Evolutionary conservation across 768 basidiomycete species (phyloP).

Genomic region (Boletus rubescentipes): DNA sequence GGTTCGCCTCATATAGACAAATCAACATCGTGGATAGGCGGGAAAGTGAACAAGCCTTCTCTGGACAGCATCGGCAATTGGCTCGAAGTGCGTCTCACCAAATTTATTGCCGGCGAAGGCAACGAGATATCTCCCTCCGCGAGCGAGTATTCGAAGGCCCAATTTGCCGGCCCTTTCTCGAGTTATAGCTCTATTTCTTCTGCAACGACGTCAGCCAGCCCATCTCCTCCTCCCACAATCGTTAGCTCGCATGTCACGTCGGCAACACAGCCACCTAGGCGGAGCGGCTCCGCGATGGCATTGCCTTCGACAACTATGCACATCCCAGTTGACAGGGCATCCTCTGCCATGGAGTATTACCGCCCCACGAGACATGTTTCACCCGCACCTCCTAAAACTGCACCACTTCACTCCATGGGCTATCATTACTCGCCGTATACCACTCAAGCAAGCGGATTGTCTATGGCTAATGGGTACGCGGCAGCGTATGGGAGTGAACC

Average conservation of each 20-base stretch:
- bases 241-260: constrained; percentile 37
- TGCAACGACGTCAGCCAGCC: constrained; percentile 65
- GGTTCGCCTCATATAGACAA: constrained; percentile 75
- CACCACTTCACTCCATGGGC: constrained; percentile 45
- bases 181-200: constrained; percentile 94
- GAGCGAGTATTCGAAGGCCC: constrained; percentile 33
- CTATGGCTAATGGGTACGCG: constrained; percentile 40
- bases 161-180: constrained; percentile 78
- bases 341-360: constrained; percentile 75
- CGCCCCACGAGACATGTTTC: constrained; percentile 50
- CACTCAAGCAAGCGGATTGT: constrained; percentile 21
- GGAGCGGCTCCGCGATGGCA: constrained; percentile 72
- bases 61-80: constrained; percentile 89
- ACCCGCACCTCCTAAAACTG: constrained; percentile 54
- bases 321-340: constrained; percentile 63
- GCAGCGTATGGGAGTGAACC: constrained; percentile 34
- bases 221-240: constrained; percentile 69
- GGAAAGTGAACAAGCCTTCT: constrained; percentile 88
- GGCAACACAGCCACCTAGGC: constrained; percentile 45
- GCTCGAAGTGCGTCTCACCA: constrained; percentile 89
- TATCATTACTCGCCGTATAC: constrained; percentile 31
- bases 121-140: constrained; percentile 46
- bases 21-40: constrained; percentile 78
- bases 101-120: constrained; percentile 92
- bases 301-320: constrained; percentile 47